Percentiles rank a stretch among this genome's conserved stretches.
Conservation (phyloP, 164 flowering plant species). For the Santalum album region DNA sequence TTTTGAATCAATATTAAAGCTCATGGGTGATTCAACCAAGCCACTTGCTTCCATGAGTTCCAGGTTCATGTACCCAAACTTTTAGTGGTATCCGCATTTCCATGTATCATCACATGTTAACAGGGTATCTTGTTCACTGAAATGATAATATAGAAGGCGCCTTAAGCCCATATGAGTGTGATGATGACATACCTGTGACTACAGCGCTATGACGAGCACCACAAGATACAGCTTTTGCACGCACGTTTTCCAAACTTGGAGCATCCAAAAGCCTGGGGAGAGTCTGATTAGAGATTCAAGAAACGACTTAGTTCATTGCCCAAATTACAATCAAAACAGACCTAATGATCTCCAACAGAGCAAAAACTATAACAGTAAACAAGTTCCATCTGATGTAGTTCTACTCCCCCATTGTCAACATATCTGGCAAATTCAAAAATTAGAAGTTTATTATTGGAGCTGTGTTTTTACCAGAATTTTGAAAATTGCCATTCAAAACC, state of each 20-base stretch:
- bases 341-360: neutral
- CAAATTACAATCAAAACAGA: neutral
- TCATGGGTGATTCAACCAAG: too few relatives aligned
- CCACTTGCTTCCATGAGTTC: too few relatives aligned
- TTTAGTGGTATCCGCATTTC: too few relatives aligned
- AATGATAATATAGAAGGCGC: too few relatives aligned
- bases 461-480: neutral
- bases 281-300: constrained; percentile 36
- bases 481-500: neutral
- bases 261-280: constrained; percentile 79
- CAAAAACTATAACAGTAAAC: neutral
- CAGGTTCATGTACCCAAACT: too few relatives aligned
- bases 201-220: constrained; percentile 92
- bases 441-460: neutral
- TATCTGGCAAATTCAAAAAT: neutral
- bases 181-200: constrained; percentile 43
- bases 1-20: too few relatives aligned
- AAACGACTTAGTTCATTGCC: constrained; percentile 7
- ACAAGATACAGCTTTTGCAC: constrained; percentile 67
- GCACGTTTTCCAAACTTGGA: constrained; percentile 56
- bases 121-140: too few relatives aligned
- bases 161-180: neutral
- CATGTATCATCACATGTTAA: too few relatives aligned
- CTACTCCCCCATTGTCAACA: neutral
- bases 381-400: neutral